Evolutionary conservation across 2,329 filamentous ascomycete genomes (phyloP).

Genomic region (Beauveria medogensis): DNA sequence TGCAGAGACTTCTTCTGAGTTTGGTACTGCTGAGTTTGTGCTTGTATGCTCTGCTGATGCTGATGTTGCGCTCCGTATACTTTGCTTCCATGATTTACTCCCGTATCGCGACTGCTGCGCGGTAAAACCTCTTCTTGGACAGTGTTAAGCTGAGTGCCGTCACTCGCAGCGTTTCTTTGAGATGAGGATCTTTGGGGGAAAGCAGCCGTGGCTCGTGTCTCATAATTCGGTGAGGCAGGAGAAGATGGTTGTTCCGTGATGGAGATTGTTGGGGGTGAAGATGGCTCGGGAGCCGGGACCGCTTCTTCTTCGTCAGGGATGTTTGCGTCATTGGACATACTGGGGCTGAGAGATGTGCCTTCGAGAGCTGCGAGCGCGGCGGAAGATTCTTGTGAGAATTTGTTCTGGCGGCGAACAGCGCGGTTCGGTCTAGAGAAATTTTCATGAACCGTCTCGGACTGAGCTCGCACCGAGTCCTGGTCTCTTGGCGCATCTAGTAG

Average conservation of each 20-base stretch:
- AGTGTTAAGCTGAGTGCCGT: constrained; percentile 39
- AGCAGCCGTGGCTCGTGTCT: constrained; percentile 18
- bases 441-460: constrained; percentile 59
- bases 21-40: constrained; percentile 16
- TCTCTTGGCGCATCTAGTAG: constrained; percentile 39
- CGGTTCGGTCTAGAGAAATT: constrained; percentile 55
- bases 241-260: constrained; percentile 58
- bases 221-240: constrained; percentile 34
- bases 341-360: constrained; percentile 26
- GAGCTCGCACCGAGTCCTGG: constrained; percentile 51
- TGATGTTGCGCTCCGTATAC: constrained; percentile 16
- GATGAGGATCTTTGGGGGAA: constrained; percentile 49
- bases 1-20: constrained; percentile 15
- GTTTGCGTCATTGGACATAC: constrained; percentile 14
- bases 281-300: constrained; percentile 26
- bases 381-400: constrained; percentile 37
- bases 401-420: constrained; percentile 39
- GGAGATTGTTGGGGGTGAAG: constrained; percentile 28
- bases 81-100: constrained; percentile 4
- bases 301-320: constrained; percentile 25
- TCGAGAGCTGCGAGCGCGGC: constrained; percentile 40
- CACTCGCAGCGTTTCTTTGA: constrained; percentile 27
- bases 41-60: constrained; percentile 11
- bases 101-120: not conserved
- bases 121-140: constrained; percentile 15